Conservation (phyloP, 1,284 basidiomycete species). For the Cutaneotrichosporon curvatum region DNA sequence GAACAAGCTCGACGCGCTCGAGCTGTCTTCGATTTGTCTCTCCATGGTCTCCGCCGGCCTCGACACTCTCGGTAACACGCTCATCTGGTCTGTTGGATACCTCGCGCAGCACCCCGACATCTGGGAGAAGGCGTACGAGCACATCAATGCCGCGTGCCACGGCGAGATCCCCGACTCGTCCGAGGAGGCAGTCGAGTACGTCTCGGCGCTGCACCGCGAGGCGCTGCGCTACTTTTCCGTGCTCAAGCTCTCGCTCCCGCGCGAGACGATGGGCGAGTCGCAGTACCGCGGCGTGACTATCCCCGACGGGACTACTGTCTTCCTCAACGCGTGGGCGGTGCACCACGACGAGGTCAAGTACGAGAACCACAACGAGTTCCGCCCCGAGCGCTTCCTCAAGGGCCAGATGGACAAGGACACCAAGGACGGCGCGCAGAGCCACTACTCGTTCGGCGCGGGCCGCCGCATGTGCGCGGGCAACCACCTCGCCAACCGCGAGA, state of each 20-base stretch:
- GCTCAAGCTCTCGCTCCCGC: constrained; percentile 19
- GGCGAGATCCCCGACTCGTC: constrained; percentile 13
- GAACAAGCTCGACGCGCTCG: constrained; percentile 11
- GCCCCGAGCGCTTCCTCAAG: constrained; percentile 16
- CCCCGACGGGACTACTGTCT: constrained; percentile 31
- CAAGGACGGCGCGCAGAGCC: constrained; percentile 8
- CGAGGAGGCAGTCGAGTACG: constrained; percentile 15
- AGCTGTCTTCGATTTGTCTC: constrained; percentile 19
- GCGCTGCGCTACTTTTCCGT: constrained; percentile 18
- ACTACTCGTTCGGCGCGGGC: constrained; percentile 20
- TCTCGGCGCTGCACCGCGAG: constrained; percentile 14
- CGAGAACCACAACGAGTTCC: constrained; percentile 16
- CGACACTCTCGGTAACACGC: constrained; percentile 19
- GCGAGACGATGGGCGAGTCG: constrained; percentile 15
- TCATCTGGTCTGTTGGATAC: constrained; percentile 18
- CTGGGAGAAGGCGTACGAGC: constrained; percentile 16
- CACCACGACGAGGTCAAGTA: constrained; percentile 23
- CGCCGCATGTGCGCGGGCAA: constrained; percentile 20
- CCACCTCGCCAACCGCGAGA: constrained; percentile 21
- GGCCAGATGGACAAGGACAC: constrained; percentile 6
- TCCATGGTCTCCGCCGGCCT: constrained; percentile 20
- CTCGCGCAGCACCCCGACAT: constrained; percentile 17
- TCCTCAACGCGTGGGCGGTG: constrained; percentile 36
- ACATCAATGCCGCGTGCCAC: constrained; percentile 8
- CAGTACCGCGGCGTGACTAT: constrained; percentile 30